phyloP scores from a whole-genome alignment of 1,139 yeast genomes.

The Scheffersomyces illinoinensis region DNA sequence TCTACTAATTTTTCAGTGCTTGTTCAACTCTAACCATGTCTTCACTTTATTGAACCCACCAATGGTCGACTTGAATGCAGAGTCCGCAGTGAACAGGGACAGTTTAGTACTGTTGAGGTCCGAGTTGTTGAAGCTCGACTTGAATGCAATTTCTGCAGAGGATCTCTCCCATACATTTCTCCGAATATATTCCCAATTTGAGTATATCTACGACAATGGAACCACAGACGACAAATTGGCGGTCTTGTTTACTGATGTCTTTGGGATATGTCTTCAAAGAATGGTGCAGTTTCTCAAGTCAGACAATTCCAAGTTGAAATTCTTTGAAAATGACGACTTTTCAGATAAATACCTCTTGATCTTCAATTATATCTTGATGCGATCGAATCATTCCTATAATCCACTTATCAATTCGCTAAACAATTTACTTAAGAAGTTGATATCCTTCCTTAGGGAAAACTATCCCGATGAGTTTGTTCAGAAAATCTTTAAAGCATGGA shows the following conservation, averaged over 20 bases:
- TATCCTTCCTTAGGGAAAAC: slow-evolving; percentile 36
- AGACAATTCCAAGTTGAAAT: slow-evolving; percentile 4
- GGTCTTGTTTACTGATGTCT: slow-evolving; percentile 52
- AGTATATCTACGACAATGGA: slow-evolving; percentile 6
- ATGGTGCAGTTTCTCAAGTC: slow-evolving; percentile 32
- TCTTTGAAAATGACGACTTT: slow-evolving; percentile 2
- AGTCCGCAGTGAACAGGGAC: background rate
- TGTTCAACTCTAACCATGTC: background rate
- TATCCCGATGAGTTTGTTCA: slow-evolving; percentile 9
- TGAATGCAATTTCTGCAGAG: background rate
- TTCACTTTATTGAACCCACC: background rate
- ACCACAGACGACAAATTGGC: slow-evolving; percentile 11
- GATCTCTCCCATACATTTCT: background rate
- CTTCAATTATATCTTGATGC: slow-evolving; percentile 61
- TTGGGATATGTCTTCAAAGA: slow-evolving; percentile 66
- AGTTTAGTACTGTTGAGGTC: background rate
- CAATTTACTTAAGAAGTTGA: slow-evolving; percentile 56
- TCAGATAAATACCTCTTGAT: slow-evolving; percentile 10
- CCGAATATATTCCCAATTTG: slow-evolving; percentile 1
- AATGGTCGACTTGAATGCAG: background rate
- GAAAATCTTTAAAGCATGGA: slow-evolving; percentile 43
- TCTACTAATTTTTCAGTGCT: background rate
- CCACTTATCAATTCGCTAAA: slow-evolving; percentile 68
- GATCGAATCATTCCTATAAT: slow-evolving; percentile 71
- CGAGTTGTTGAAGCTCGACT: background rate